Conservation (phyloP, 1,284 basidiomycete genomes). For the Ustilago nuda region DNA sequence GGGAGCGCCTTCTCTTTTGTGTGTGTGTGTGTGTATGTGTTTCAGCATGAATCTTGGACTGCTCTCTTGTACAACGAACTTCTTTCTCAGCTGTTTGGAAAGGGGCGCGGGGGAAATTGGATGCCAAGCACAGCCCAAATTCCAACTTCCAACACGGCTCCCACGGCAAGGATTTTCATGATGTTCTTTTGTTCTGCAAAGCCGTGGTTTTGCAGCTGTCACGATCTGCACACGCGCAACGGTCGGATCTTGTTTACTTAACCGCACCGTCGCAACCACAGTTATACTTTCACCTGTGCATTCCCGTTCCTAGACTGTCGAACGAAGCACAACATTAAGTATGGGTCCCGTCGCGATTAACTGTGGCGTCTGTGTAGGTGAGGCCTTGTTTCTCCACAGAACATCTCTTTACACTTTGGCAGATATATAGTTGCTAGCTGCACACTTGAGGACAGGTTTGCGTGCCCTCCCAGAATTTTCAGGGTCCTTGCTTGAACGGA, state of each 20-base stretch:
- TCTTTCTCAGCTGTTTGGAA: neutral
- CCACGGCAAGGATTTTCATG: neutral
- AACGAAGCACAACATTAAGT: neutral
- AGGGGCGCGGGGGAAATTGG: neutral
- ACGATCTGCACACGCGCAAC: constrained; percentile 1
- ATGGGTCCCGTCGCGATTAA: neutral
- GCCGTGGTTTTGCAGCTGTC: constrained; percentile 1
- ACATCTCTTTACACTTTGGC: constrained; percentile 2
- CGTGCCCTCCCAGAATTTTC: neutral
- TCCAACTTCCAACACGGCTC: neutral
- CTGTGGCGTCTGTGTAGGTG: neutral
- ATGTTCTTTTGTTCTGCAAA: neutral
- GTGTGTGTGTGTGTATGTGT: neutral
- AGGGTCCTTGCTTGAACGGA: constrained; percentile 9
- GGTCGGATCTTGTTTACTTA: constrained; percentile 2
- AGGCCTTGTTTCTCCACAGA: constrained; percentile 3
- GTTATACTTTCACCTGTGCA: neutral
- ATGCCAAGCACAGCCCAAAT: constrained; percentile 1
- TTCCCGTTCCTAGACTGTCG: neutral
- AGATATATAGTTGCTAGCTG: neutral
- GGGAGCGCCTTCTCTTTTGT: neutral
- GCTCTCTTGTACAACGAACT: constrained; percentile 8
- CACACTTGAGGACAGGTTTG: too few relatives aligned
- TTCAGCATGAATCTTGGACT: constrained; percentile 11
- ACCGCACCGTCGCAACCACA: constrained; percentile 1